phyloP scores from a whole-genome alignment of 495 filamentous ascomycete species.

The Paragyromitra xinjiangensis region DNA sequence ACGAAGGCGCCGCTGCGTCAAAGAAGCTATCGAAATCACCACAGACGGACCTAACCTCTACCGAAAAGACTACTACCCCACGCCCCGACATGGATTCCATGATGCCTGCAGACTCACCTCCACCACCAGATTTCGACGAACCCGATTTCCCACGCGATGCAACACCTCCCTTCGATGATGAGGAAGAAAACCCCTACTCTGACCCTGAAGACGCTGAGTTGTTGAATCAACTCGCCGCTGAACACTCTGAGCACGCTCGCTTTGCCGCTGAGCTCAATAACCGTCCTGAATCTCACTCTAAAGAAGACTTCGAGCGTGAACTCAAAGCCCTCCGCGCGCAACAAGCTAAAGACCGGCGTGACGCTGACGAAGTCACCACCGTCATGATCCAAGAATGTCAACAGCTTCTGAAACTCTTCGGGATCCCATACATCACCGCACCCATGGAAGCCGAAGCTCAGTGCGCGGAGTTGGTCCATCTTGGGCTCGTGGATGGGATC shows the following conservation, averaged over 20 bases:
- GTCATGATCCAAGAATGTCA: slow-evolving; percentile 96
- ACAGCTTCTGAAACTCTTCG: slow-evolving; percentile 86
- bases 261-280: slow-evolving; percentile 81
- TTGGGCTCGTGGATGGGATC: slow-evolving; percentile 93
- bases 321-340: slow-evolving; percentile 86
- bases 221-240: slow-evolving; percentile 80
- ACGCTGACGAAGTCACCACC: slow-evolving; percentile 93
- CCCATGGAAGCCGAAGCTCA: slow-evolving; percentile 99
- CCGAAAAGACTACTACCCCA: neutral
- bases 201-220: slow-evolving; percentile 94
- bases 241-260: slow-evolving; percentile 89
- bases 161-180: slow-evolving; percentile 48
- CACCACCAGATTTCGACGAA: slow-evolving; percentile 46
- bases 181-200: slow-evolving; percentile 65
- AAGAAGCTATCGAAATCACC: slow-evolving; percentile 7
- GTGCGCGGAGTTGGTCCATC: slow-evolving; percentile 85
- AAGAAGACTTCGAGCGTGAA: slow-evolving; percentile 82
- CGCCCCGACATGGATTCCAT: slow-evolving; percentile 5
- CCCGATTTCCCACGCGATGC: slow-evolving; percentile 56
- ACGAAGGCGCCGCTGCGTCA: slow-evolving; percentile 51
- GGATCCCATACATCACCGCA: slow-evolving; percentile 93
- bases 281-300: slow-evolving; percentile 65
- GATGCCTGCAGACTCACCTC: slow-evolving; percentile 31
- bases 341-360: slow-evolving; percentile 92
- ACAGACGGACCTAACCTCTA: neutral